Evolutionary conservation across 2,329 filamentous ascomycete genomes (phyloP).

Genomic region (Alternaria rosae): DNA sequence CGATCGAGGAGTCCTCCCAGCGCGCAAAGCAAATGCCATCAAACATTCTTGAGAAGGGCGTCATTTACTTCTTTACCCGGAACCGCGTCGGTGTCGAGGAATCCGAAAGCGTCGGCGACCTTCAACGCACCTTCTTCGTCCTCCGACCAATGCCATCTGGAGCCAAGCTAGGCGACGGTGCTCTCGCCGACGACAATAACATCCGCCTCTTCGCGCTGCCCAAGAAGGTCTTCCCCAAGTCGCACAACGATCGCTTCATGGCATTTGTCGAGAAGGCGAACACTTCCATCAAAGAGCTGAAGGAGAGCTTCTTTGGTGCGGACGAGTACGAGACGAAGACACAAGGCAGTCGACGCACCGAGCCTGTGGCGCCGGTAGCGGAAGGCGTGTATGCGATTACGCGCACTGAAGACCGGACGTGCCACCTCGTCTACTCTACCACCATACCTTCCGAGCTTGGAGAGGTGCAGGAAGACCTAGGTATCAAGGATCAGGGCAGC

Average conservation of each 20-base stretch:
- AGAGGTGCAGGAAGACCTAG: constrained; percentile 77
- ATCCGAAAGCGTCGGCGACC: constrained; percentile 72
- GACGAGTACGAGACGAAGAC: constrained; percentile 80
- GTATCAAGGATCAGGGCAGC: constrained; percentile 73
- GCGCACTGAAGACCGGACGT: constrained; percentile 69
- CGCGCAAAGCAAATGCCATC: constrained; percentile 62
- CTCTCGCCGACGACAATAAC: constrained; percentile 64
- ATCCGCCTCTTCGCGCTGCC: constrained; percentile 79
- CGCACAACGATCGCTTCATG: constrained; percentile 74
- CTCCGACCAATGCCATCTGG: constrained; percentile 74
- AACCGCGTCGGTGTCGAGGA: constrained; percentile 76
- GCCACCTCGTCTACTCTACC: constrained; percentile 80
- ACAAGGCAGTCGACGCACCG: constrained; percentile 69
- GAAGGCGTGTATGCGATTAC: constrained; percentile 88
- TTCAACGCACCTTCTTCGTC: constrained; percentile 81
- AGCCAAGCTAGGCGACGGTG: constrained; percentile 70
- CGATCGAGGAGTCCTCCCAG: constrained; percentile 59
- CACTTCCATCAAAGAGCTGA: constrained; percentile 71
- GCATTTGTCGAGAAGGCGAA: constrained; percentile 81
- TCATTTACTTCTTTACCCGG: constrained; percentile 91
- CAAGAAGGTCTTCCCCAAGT: constrained; percentile 81
- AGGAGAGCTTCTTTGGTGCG: constrained; percentile 72
- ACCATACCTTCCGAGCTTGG: constrained; percentile 75
- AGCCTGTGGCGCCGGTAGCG: constrained; percentile 76
- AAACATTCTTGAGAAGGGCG: constrained; percentile 81